Conservation (phyloP, 805 yeast species). For the Candida sakaeoensis region DNA sequence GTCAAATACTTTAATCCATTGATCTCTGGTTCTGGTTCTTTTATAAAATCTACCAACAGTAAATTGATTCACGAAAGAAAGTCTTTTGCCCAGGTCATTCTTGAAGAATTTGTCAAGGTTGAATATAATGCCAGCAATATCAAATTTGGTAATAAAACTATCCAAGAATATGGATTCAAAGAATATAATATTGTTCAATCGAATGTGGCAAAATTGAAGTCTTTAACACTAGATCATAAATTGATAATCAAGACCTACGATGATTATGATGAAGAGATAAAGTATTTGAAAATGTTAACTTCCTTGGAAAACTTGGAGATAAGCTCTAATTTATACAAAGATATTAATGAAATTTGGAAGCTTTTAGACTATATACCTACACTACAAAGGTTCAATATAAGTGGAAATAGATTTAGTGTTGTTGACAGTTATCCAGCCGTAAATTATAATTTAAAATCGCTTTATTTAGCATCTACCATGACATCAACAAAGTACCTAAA, state of each 20-base stretch:
- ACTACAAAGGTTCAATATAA: slow-evolving; percentile 44
- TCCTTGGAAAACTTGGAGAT: slow-evolving; percentile 47
- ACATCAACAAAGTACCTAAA: slow-evolving; percentile 15
- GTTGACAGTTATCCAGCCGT: not conserved
- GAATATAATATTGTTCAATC: slow-evolving; percentile 47
- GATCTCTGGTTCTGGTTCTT: slow-evolving; percentile 55
- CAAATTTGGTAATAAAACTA: slow-evolving; percentile 52
- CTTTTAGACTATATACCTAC: slow-evolving; percentile 34
- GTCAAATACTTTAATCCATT: slow-evolving; percentile 46
- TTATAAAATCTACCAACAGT: slow-evolving; percentile 46
- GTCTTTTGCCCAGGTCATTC: slow-evolving; percentile 48
- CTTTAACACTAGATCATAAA: slow-evolving; percentile 48
- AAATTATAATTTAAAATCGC: not conserved
- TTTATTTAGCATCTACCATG: slow-evolving; percentile 23
- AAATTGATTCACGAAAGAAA: slow-evolving; percentile 23
- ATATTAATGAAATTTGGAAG: slow-evolving; percentile 34
- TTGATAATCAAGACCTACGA: slow-evolving; percentile 23
- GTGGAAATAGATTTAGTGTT: slow-evolving; percentile 46
- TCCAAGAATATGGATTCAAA: slow-evolving; percentile 66
- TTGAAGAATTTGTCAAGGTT: slow-evolving; percentile 20
- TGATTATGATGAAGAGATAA: not conserved
- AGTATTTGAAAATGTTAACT: slow-evolving; percentile 10
- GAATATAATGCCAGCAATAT: slow-evolving; percentile 27
- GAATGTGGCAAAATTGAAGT: slow-evolving; percentile 41
- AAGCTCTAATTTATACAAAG: slow-evolving; percentile 52